Base-by-base conservation (phyloP, 2,329 filamentous ascomycete species). In the Penicillium sp. region DNA sequence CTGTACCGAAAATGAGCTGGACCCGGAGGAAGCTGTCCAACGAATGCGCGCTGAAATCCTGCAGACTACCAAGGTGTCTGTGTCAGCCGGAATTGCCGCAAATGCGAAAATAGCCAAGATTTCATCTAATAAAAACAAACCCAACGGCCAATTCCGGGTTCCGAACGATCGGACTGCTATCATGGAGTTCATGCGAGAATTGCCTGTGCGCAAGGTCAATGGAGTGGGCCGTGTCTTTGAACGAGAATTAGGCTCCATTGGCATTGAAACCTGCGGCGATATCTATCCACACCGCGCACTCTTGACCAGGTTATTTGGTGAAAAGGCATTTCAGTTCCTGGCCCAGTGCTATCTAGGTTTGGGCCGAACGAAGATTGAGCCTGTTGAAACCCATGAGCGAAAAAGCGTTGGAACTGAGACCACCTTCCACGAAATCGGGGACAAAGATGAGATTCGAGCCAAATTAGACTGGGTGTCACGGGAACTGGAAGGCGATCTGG, bases 71-170 rank as follows among this genome's bases (percentile, higher is more conserved):
- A 85, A 88, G 37, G 87, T 99, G 54, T 97, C 92, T 0, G 88
- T 99, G 3, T 97, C 92, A 15, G 94, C 93, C 0, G 94, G 94
- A 0, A 96, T 99, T 57, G 93, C 92, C 1, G 89, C 91, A 1
- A 99, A 99, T 71, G 88, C 92, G 0, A 93, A 92, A 69, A 80
- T 99, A 14, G 93, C 94, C 27, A 99, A 99, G 74, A 96, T 99
- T 29, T 91, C 89, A 65, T 96, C 91, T 18, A 97, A 99, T 69
- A 85, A 89, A 72, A 97, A 97, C 74, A 99, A 99, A 69, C 94
- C 94, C 0, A 96, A 99, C 65, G 94, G 94, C 0, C 94, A 97
- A 69, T 97, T 89, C 64, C 76, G 84, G 9, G 78, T 97, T 1
- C 82, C 88, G 0, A 89, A 82, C 50, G 87, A 96, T 40, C 82